phyloP scores from a whole-genome alignment of 139 green algal genomes.

The Pseudopediastrum boryanum region DNA sequence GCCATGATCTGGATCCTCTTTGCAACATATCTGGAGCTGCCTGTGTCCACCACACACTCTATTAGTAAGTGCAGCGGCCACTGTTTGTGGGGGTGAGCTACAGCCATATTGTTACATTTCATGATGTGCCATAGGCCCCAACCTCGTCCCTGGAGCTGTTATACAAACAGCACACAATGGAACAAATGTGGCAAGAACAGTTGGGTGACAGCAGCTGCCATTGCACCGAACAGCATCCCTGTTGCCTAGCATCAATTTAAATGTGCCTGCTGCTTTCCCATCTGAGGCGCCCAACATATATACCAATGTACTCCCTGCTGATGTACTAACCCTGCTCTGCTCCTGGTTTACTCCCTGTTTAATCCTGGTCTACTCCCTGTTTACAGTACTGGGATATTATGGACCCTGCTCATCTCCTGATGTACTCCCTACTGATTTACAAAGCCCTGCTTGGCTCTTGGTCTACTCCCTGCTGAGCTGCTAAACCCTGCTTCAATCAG shows the following conservation, averaged over 20 bases:
- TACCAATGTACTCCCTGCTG: too few relatives aligned
- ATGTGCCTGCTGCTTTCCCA: too few relatives aligned
- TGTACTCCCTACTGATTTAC: background rate
- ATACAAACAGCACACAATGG: background rate
- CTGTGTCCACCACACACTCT: slow-evolving; percentile 76
- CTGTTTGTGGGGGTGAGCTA: background rate
- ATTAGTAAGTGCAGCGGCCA: slow-evolving; percentile 41
- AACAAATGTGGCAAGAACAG: background rate
- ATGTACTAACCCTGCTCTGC: too few relatives aligned
- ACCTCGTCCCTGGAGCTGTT: background rate
- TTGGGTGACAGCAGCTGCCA: too few relatives aligned
- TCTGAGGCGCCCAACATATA: too few relatives aligned
- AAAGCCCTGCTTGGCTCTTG: background rate
- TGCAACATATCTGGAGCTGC: slow-evolving; percentile 61
- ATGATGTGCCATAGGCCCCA: too few relatives aligned
- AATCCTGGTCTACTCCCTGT: too few relatives aligned
- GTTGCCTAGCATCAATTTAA: too few relatives aligned
- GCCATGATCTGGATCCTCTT: slow-evolving; percentile 54
- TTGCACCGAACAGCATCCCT: too few relatives aligned
- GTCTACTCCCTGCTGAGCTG: background rate
- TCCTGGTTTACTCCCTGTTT: too few relatives aligned
- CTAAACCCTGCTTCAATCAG: background rate
- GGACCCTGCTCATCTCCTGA: background rate
- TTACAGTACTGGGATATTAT: too few relatives aligned
- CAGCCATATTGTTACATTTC: background rate